Evolutionary conservation across 2,329 filamentous ascomycete species (phyloP).

Genomic region (Beauveria scarabaeidicola): DNA sequence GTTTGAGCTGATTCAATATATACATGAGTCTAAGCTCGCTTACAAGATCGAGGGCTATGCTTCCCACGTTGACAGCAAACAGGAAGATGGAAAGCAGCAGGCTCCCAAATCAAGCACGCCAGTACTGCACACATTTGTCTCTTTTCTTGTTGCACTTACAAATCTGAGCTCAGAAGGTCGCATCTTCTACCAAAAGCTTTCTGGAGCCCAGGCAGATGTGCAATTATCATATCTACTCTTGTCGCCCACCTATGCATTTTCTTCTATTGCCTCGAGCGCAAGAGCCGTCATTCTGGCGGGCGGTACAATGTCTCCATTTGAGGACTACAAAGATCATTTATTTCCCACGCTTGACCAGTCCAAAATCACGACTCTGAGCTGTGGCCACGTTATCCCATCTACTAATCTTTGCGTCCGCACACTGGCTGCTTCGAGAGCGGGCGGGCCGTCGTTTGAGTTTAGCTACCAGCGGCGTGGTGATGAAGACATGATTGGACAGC

Average conservation of each 20-base stretch:
- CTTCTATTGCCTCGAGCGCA: conserved; percentile 74
- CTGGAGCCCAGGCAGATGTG: conserved; percentile 34
- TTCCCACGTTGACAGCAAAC: conserved; percentile 47
- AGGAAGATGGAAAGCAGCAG: conserved; percentile 24
- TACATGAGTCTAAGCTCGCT: conserved; percentile 85
- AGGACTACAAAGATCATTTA: conserved; percentile 78
- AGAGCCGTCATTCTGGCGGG: conserved; percentile 84
- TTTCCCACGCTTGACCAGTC: conserved; percentile 62
- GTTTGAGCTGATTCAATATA: conserved; percentile 77
- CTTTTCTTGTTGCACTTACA: conserved; percentile 71
- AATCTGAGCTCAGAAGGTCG: conserved; percentile 69
- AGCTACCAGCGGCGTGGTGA: conserved; percentile 71
- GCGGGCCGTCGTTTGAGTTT: conserved; percentile 63
- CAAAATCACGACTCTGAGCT: conserved; percentile 74
- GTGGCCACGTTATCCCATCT: conserved; percentile 84
- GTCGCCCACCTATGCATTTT: conserved; percentile 86
- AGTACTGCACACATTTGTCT: conserved; percentile 46
- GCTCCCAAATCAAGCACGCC: conserved; percentile 29
- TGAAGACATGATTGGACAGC: conserved; percentile 59
- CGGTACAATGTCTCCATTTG: conserved; percentile 95
- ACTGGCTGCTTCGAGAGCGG: conserved; percentile 39
- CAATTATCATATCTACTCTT: conserved; percentile 77
- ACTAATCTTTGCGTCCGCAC: conserved; percentile 74
- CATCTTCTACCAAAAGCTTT: conserved; percentile 51
- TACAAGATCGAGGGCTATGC: conserved; percentile 91